Evolutionary conservation across 805 yeast genomes (phyloP).

Genomic region (Starmerella sirachaensis): DNA sequence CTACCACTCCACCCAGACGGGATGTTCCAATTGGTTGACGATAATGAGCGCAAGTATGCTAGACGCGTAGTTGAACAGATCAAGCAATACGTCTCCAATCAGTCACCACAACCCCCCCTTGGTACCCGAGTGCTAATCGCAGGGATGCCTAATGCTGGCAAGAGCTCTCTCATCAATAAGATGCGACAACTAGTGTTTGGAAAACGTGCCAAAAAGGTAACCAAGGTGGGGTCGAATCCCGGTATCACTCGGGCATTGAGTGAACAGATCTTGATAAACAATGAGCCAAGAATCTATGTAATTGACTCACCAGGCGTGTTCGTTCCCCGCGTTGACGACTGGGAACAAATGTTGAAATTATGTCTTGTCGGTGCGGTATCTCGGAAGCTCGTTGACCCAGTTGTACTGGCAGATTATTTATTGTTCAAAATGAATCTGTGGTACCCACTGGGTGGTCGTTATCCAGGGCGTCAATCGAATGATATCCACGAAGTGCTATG

Average conservation of each 20-base stretch:
- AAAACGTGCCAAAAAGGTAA: slow-evolving; percentile 43
- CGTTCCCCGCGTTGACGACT: slow-evolving; percentile 55
- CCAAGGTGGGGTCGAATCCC: slow-evolving; percentile 73
- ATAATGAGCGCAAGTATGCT: slow-evolving; percentile 42
- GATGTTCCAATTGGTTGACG: slow-evolving; percentile 44
- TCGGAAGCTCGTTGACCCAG: slow-evolving; percentile 61
- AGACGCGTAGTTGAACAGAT: slow-evolving; percentile 39
- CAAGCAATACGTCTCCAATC: slow-evolving; percentile 27
- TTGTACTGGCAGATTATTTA: slow-evolving; percentile 74
- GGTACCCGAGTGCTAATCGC: slow-evolving; percentile 67
- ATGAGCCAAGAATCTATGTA: slow-evolving; percentile 50
- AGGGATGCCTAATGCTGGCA: slow-evolving; percentile 98
- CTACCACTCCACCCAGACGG: slow-evolving; percentile 38
- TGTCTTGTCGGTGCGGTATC: slow-evolving; percentile 67
- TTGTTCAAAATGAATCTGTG: slow-evolving; percentile 51
- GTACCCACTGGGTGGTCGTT: slow-evolving; percentile 19
- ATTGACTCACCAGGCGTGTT: slow-evolving; percentile 93
- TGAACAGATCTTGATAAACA: slow-evolving; percentile 53
- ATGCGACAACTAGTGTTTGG: slow-evolving; percentile 39
- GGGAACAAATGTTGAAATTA: slow-evolving; percentile 62
- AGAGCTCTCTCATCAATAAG: slow-evolving; percentile 72
- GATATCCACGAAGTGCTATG: slow-evolving; percentile 18
- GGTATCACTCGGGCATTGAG: slow-evolving; percentile 79
- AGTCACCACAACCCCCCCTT: slow-evolving; percentile 63
- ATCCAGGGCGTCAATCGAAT: slow-evolving; percentile 21